Conservation (phyloP, 2,329 filamentous ascomycete genomes). For the Apiospora malaysiana region DNA sequence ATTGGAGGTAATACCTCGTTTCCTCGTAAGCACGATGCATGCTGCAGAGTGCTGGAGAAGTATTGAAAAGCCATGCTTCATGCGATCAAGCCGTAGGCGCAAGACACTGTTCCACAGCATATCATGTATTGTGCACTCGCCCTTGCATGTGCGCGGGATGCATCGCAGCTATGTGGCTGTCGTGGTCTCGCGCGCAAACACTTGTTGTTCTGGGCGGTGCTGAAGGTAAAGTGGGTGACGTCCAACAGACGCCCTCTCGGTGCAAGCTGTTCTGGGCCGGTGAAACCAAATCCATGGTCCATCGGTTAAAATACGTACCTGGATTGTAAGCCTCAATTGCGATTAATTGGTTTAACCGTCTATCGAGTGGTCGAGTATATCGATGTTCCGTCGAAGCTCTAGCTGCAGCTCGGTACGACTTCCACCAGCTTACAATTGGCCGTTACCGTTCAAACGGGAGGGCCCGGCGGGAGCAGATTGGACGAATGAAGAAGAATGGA, state of each 20-base stretch:
- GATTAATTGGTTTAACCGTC: not conserved
- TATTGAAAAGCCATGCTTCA: conserved; percentile 8
- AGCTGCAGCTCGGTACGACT: conserved; percentile 18
- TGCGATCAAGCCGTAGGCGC: conserved; percentile 1
- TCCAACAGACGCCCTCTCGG: not conserved
- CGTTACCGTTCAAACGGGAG: conserved; percentile 16
- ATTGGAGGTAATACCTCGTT: not conserved
- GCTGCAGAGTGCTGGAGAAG: conserved; percentile 15
- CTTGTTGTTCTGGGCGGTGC: not conserved
- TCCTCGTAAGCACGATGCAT: conserved; percentile 1
- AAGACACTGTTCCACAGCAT: conserved; percentile 1
- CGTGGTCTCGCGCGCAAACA: not conserved
- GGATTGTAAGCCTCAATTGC: not conserved
- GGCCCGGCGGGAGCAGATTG: conserved; percentile 7
- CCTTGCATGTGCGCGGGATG: conserved; percentile 9
- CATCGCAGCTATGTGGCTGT: not conserved
- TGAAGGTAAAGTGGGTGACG: not conserved
- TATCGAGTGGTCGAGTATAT: conserved; percentile 3
- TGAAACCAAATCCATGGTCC: not conserved
- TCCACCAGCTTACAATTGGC: conserved; percentile 14
- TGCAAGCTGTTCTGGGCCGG: not conserved
- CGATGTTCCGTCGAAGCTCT: conserved; percentile 18
- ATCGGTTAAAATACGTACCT: not conserved
- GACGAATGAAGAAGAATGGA: not conserved
- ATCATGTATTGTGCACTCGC: not conserved